A percentile compares a stretch with the other conserved stretches of the same genome.
Conservation (phyloP, 768 basidiomycete species). For the Rickenella mellea region DNA sequence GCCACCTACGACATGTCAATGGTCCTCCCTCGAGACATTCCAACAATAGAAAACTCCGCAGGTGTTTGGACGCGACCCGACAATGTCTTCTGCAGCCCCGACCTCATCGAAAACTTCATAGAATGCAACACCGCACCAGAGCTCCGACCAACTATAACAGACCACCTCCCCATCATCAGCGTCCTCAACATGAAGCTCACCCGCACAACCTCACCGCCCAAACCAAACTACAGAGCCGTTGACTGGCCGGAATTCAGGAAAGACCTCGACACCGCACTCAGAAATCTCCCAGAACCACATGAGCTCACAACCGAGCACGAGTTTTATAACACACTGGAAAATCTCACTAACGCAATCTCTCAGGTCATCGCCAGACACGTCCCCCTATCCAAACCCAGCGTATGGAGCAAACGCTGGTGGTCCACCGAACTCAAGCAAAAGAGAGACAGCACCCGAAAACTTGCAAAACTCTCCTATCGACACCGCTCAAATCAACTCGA, state of each 20-base stretch:
- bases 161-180: not conserved
- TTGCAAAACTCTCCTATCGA: no score
- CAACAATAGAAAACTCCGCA: not conserved
- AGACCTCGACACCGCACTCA: not conserved
- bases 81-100: not conserved
- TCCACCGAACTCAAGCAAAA: not conserved
- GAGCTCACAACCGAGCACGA: not conserved
- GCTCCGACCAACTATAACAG: not conserved
- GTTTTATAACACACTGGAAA: not conserved
- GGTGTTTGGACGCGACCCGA: not conserved
- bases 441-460: not conserved
- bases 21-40: constrained; percentile 1
- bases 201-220: not conserved
- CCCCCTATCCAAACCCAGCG: not conserved
- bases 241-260: not conserved
- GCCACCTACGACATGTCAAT: not conserved
- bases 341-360: not conserved
- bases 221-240: not conserved
- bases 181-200: not conserved
- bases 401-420: not conserved
- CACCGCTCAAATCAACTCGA: no score
- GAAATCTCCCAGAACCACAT: not conserved
- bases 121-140: no score
- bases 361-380: not conserved
- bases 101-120: no score